phyloP scores from a whole-genome alignment of 23 red algal genomes.

The Chondrus crispus region DNA sequence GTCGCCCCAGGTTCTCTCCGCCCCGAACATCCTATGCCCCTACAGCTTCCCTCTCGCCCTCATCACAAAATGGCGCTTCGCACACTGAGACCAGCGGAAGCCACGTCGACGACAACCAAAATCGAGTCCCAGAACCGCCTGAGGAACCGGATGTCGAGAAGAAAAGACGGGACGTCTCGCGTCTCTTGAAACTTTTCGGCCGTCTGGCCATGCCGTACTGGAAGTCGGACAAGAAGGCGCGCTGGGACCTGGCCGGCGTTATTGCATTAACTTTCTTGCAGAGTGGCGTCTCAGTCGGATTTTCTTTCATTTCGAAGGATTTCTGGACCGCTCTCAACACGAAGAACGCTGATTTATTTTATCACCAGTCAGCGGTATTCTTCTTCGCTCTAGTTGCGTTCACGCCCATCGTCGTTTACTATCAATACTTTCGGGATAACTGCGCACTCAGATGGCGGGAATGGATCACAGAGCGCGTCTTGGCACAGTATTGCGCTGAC shows the following conservation, averaged over 20 bases:
- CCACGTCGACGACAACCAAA: background rate
- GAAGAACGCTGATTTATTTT: constrained; percentile 74
- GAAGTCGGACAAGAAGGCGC: constrained; percentile 53
- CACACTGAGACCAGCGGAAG: background rate
- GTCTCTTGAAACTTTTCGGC: constrained; percentile 74
- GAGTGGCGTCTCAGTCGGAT: constrained; percentile 88
- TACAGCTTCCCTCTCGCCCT: background rate
- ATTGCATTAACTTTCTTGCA: constrained; percentile 80
- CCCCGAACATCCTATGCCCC: background rate
- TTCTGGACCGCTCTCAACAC: constrained; percentile 95
- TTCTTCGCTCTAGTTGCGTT: constrained; percentile 63
- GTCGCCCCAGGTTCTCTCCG: background rate
- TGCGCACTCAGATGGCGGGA: constrained; percentile 80
- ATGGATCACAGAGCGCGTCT: constrained; percentile 75
- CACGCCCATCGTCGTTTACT: constrained; percentile 70
- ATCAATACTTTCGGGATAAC: constrained; percentile 73
- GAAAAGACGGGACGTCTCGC: constrained; percentile 52
- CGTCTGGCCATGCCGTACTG: constrained; percentile 87
- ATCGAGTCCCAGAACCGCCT: background rate
- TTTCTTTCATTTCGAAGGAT: constrained; percentile 88
- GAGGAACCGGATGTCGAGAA: constrained; percentile 21
- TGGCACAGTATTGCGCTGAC: constrained; percentile 74
- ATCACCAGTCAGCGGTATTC: constrained; percentile 72
- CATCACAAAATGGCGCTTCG: background rate
- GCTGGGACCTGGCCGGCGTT: constrained; percentile 63